Percentiles rank a stretch among this genome's conserved stretches.
phyloP scores from a whole-genome alignment of 805 yeast species.

The Starmerella ratchasimensis region DNA sequence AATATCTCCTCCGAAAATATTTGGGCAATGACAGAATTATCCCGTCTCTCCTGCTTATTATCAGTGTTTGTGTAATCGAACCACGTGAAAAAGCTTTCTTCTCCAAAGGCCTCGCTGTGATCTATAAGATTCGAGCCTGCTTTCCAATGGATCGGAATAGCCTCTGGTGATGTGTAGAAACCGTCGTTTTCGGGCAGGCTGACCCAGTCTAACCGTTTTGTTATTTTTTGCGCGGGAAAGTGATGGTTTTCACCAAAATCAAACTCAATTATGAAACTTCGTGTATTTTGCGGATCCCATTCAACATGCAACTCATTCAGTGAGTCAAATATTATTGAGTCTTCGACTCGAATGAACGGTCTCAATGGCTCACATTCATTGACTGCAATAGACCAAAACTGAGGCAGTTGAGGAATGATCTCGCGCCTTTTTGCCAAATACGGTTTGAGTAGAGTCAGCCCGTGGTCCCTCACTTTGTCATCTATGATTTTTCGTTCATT shows the following conservation, averaged over 20 bases:
- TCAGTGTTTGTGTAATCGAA: conserved; percentile 72
- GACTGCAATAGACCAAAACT: conserved; percentile 75
- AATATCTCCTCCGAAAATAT: conserved; percentile 64
- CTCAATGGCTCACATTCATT: conserved; percentile 67
- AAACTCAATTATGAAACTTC: conserved; percentile 49
- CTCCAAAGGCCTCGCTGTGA: conserved; percentile 32
- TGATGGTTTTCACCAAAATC: conserved; percentile 39
- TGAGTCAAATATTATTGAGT: conserved; percentile 57
- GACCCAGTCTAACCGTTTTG: conserved; percentile 39
- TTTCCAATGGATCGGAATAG: conserved; percentile 59
- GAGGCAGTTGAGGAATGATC: conserved; percentile 43
- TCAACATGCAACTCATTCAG: conserved; percentile 50
- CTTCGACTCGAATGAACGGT: conserved; percentile 63
- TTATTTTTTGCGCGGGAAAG: conserved; percentile 42
- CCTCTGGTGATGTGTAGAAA: conserved; percentile 30
- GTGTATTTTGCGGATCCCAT: conserved; percentile 31
- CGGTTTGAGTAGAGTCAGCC: conserved; percentile 34
- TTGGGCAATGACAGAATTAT: conserved; percentile 66
- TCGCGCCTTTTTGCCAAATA: conserved; percentile 45
- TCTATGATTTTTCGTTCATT: conserved; percentile 18
- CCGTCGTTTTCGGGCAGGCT: conserved; percentile 8
- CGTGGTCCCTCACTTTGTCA: conserved; percentile 14
- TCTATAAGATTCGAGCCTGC: conserved; percentile 41
- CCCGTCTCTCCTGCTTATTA: conserved; percentile 45
- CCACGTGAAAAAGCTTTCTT: conserved; percentile 74